Percentiles rank a stretch among this genome's conserved stretches.
Conservation (phyloP, 176 grass and related monocot genomes). For the barley (Hordeum vulgare) region DNA sequence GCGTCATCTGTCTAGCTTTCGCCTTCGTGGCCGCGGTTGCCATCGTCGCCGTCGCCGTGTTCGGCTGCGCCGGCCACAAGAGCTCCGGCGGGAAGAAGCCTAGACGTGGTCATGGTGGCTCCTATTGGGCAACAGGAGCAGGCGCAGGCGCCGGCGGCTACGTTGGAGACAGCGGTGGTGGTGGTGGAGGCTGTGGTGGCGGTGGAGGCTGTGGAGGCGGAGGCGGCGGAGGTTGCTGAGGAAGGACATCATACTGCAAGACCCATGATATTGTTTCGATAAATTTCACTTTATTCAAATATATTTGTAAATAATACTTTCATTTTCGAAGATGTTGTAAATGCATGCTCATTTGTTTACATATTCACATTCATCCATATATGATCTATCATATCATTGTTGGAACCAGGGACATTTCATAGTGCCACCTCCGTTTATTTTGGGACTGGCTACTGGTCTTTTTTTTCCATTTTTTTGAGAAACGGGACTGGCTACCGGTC, state of each 20-base stretch:
- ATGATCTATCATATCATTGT: neutral
- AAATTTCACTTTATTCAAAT: neutral
- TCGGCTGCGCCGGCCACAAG: neutral
- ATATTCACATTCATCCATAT: no score
- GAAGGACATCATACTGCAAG: neutral
- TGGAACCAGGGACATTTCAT: neutral
- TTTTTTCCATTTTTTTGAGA: no score
- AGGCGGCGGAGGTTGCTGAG: neutral
- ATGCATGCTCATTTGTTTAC: no score
- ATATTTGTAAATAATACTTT: neutral
- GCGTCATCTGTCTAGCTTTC: neutral
- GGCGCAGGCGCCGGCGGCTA: neutral
- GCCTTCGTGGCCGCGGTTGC: neutral
- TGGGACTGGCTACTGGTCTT: no score
- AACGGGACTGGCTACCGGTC: no score
- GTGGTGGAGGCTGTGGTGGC: neutral
- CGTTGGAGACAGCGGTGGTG: neutral
- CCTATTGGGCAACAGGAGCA: neutral
- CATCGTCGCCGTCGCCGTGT: neutral
- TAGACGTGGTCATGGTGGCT: neutral
- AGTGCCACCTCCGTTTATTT: neutral
- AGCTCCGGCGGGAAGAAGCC: neutral
- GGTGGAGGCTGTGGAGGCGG: neutral
- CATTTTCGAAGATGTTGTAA: no score
- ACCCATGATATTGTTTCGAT: neutral